These are phyloP conservation scores for Pyrenochaeta sp. DNA, from an alignment of 2,329 filamentous ascomycete genomes.

Conservation along the genomic window DNA sequence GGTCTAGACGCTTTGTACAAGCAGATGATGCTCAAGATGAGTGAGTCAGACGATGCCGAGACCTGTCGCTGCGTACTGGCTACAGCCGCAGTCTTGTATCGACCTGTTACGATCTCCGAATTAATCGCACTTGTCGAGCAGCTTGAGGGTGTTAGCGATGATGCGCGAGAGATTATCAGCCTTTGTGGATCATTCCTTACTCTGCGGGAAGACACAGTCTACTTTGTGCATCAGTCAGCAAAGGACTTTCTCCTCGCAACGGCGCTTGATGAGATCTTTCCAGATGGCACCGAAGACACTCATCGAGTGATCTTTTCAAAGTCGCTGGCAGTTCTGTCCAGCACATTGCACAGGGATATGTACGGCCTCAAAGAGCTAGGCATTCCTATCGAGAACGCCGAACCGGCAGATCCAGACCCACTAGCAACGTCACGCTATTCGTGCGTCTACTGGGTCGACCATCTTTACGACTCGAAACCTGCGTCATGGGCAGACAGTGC, in stretches of 20 bases:
- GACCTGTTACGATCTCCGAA: slow-evolving; percentile 50
- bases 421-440: slow-evolving; percentile 31
- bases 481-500: background rate
- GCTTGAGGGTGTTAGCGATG: slow-evolving; percentile 10
- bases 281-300: slow-evolving; percentile 20
- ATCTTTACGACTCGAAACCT: slow-evolving; percentile 38
- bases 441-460: slow-evolving; percentile 46
- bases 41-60: slow-evolving; percentile 30
- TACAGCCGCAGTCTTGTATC: slow-evolving; percentile 37
- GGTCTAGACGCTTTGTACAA: slow-evolving; percentile 50
- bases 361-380: slow-evolving; percentile 25
- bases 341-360: slow-evolving; percentile 31
- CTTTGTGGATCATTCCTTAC: slow-evolving; percentile 48
- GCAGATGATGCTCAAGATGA: slow-evolving; percentile 50
- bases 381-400: slow-evolving; percentile 21
- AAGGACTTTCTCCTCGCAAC: slow-evolving; percentile 50
- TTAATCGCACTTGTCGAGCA: slow-evolving; percentile 32
- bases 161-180: slow-evolving; percentile 32
- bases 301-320: slow-evolving; percentile 21
- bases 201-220: slow-evolving; percentile 15
- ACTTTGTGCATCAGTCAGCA: slow-evolving; percentile 54
- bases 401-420: slow-evolving; percentile 30
- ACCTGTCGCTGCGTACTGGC: slow-evolving; percentile 49
- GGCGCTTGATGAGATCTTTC: slow-evolving; percentile 36
- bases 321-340: slow-evolving; percentile 40